A percentile compares a stretch with the other conserved stretches of the same genome.
Evolutionary conservation across 2,329 filamentous ascomycete species (phyloP).

Genomic region (Cladosporium sp.): DNA sequence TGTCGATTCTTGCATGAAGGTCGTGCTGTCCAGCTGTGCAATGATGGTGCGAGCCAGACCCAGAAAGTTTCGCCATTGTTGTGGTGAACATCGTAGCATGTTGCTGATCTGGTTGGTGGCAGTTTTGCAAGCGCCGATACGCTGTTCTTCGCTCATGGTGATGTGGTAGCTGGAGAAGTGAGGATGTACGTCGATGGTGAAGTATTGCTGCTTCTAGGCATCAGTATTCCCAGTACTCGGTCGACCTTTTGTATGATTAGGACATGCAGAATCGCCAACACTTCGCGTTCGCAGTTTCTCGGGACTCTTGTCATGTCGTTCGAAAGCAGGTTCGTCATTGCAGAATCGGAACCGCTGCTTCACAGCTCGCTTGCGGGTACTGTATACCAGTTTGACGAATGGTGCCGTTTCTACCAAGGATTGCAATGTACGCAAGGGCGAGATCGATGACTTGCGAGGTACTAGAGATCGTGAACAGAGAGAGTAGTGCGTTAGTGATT

Average conservation of each 20-base stretch:
- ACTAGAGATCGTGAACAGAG: neutral
- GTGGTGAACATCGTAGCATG: constrained; percentile 38
- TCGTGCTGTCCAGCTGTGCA: constrained; percentile 42
- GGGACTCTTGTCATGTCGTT: neutral
- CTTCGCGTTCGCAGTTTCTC: constrained; percentile 11
- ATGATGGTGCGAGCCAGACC: constrained; percentile 43
- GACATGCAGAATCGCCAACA: neutral
- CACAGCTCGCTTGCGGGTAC: neutral
- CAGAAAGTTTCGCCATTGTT: constrained; percentile 32
- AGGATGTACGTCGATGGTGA: neutral
- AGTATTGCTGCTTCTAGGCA: neutral
- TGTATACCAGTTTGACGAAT: neutral
- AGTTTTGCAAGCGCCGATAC: constrained; percentile 35
- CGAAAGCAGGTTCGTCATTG: neutral
- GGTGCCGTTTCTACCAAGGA: neutral
- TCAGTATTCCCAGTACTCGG: neutral
- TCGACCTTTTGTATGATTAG: neutral
- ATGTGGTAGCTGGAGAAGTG: neutral
- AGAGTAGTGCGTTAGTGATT: neutral
- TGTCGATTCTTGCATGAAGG: constrained; percentile 41
- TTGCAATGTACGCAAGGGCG: neutral
- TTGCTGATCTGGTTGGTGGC: constrained; percentile 38
- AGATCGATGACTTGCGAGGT: neutral
- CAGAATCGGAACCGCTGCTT: neutral
- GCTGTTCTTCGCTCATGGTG: constrained; percentile 34